Evolutionary conservation across 2,329 filamentous ascomycete species (phyloP), one percentile per base, ranked within the genome.

Genomic region (Aspergillus terreus): DNA sequence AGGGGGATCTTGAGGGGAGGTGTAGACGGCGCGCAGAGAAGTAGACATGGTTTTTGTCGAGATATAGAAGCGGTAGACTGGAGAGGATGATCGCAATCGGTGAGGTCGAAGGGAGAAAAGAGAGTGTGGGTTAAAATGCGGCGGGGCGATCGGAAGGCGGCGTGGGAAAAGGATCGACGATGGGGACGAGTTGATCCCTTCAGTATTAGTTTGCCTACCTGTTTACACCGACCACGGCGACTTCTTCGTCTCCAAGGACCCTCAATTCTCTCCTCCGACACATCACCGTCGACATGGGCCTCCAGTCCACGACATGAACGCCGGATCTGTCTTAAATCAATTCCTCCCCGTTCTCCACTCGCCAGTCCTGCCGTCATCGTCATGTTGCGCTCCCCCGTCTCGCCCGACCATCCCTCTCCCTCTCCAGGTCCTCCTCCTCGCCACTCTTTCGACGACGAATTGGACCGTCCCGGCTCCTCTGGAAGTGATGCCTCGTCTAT

Each of bases 401-500:
- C 59, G 7, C 59, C 59, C 36, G 59, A 60, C 49, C 57, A 62
- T 48, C 35, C 14, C 54, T 50, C 55, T 50, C 15, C 45, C 45
- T 46, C 61, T 52, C 51, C 54, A 49, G 48, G 59, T 7, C 57
- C 46, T 19, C 52, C 48, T 17, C 56, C 57, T 47, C 59, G 45
- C 55, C 61, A 32, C 54, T 65, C 63, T 25, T 61, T 67, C 49
- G 66, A 67, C 48, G 64, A 70, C 51, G 65, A 64, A 58, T 61
- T 63, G 57, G 59, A 54, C 51, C 71, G 71, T 38, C 70, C 72
- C 44, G 67, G 63, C 54, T 75, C 74, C 41, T 75, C 74, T 53
- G 73, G 71, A 56, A 77, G 74, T 62, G 72, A 76, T 67, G 70
- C 73, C 51, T 78, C 76, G 9, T 70, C 68, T 4, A 64, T 66